Percentiles rank a stretch among this genome's conserved stretches.
Evolutionary conservation across 116 monocot genomes (phyloP).

Genomic region (Thalassia testudinum): DNA sequence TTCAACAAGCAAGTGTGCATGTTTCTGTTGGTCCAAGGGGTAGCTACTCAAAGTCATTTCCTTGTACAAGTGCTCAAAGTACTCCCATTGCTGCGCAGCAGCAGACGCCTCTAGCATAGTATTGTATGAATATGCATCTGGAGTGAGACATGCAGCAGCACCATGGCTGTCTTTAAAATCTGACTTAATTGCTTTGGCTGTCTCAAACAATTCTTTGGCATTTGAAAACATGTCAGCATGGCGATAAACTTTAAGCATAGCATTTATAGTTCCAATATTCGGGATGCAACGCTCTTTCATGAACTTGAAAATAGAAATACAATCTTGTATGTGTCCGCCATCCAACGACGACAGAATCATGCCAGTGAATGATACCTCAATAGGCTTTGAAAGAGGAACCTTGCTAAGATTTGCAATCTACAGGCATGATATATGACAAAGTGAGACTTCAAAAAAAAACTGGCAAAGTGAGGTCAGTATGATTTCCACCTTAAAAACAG

Average conservation of each 20-base stretch:
- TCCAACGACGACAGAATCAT: slow-evolving; percentile 81
- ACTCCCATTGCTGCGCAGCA: slow-evolving; percentile 89
- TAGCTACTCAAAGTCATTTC: slow-evolving; percentile 64
- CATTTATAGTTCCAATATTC: slow-evolving; percentile 83
- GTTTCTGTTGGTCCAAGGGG: slow-evolving; percentile 37
- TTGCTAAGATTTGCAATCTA: slow-evolving; percentile 76
- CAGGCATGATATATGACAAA: neutral
- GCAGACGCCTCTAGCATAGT: slow-evolving; percentile 80
- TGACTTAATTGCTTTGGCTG: slow-evolving; percentile 11
- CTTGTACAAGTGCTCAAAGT: slow-evolving; percentile 90
- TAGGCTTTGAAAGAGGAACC: slow-evolving; percentile 63
- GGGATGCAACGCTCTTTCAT: slow-evolving; percentile 72
- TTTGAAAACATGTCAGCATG: slow-evolving; percentile 72
- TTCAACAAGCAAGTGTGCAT: slow-evolving; percentile 46
- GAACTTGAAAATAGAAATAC: slow-evolving; percentile 68
- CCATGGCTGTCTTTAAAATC: neutral
- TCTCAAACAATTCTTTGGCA: slow-evolving; percentile 85
- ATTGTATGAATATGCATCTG: slow-evolving; percentile 60
- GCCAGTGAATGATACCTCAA: slow-evolving; percentile 91
- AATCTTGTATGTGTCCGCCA: slow-evolving; percentile 52
- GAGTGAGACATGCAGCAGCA: slow-evolving; percentile 12
- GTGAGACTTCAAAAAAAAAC: too few species aligned
- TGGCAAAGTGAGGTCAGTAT: too few species aligned
- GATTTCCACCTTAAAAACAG: too few species aligned
- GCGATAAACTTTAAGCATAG: slow-evolving; percentile 87